These are phyloP conservation scores for Thermothelomyces thermophilus DNA, from an alignment of 2,329 filamentous ascomycete species.

Conservation along the genomic window DNA sequence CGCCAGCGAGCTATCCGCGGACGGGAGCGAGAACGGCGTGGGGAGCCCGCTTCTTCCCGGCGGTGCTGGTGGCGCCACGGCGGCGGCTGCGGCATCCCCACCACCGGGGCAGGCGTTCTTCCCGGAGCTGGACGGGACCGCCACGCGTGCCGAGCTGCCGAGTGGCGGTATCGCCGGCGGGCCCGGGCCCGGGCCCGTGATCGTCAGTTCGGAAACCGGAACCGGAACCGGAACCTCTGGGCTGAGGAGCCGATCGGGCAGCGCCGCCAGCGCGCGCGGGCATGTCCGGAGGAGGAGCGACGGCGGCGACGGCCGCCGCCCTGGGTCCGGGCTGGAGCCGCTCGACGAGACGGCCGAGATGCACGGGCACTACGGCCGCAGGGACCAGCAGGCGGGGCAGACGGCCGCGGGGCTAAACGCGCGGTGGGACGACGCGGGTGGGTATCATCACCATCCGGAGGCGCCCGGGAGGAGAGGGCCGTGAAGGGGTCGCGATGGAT, in stretches of 20 bases:
- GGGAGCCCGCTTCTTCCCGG: not conserved
- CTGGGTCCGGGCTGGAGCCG: conserved; percentile 14
- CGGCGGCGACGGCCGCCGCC: conserved; percentile 13
- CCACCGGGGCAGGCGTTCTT: not conserved
- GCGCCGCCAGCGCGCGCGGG: conserved; percentile 24
- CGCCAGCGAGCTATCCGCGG: conserved; percentile 36
- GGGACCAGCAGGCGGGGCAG: conserved; percentile 36
- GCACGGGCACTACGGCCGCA: conserved; percentile 43
- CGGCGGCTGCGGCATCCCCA: conserved; percentile 10
- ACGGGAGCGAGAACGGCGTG: conserved; percentile 28
- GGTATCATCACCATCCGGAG: not conserved
- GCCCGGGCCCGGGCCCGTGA: not conserved
- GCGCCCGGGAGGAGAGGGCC: not conserved
- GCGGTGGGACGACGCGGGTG: conserved; percentile 9
- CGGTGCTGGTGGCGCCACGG: not conserved
- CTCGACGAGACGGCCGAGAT: conserved; percentile 35
- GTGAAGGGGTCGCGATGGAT: not conserved
- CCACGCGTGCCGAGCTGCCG: not conserved
- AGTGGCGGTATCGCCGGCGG: not conserved
- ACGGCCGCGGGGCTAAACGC: conserved; percentile 30
- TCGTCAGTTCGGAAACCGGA: too few relatives aligned
- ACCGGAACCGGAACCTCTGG: not conserved
- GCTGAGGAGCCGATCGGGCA: conserved; percentile 25
- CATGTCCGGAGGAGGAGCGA: conserved; percentile 27
- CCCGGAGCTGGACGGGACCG: conserved; percentile 26